These are phyloP conservation scores for Aureobasidium sp. DNA, from an alignment of 2,329 filamentous ascomycete species.

Conservation along the genomic window DNA sequence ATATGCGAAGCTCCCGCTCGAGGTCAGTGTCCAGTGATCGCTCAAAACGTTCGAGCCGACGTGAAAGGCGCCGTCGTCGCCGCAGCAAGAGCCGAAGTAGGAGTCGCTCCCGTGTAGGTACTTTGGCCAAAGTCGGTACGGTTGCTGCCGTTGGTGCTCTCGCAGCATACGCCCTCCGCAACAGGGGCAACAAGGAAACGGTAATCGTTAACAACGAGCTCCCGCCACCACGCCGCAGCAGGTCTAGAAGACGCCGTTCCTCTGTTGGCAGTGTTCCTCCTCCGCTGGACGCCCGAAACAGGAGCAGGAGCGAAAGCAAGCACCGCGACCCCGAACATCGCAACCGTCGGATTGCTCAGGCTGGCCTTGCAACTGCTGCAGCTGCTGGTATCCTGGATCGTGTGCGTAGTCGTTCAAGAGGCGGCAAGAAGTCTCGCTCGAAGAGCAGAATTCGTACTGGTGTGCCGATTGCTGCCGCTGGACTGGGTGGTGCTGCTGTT, in stretches of 20 bases:
- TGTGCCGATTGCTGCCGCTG: slow-evolving; percentile 52
- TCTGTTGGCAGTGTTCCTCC: slow-evolving; percentile 26
- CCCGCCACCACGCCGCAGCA: slow-evolving; percentile 32
- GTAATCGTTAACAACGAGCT: slow-evolving; percentile 38
- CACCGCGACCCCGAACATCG: slow-evolving; percentile 41
- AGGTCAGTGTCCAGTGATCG: slow-evolving; percentile 20
- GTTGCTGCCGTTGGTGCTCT: slow-evolving; percentile 52
- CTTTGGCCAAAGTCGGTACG: slow-evolving; percentile 50
- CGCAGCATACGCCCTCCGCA: slow-evolving; percentile 43
- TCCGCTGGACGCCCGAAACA: slow-evolving; percentile 17
- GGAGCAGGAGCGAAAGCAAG: slow-evolving; percentile 32
- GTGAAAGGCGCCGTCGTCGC: slow-evolving; percentile 25
- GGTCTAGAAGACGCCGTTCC: slow-evolving; percentile 35
- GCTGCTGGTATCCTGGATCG: slow-evolving; percentile 52
- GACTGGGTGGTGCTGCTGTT: slow-evolving; percentile 51
- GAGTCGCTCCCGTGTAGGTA: slow-evolving; percentile 37
- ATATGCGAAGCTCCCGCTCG: slow-evolving; percentile 25
- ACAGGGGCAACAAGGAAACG: slow-evolving; percentile 41
- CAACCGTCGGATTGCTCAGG: slow-evolving; percentile 51
- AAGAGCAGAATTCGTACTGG: slow-evolving; percentile 48
- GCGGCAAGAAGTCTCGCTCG: slow-evolving; percentile 29
- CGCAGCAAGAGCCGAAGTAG: slow-evolving; percentile 16
- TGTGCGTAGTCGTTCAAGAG: slow-evolving; percentile 49
- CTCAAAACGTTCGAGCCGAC: slow-evolving; percentile 30
- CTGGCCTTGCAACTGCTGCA: slow-evolving; percentile 53